phyloP scores from a whole-genome alignment of 2,329 filamentous ascomycete genomes.

The Diplodia mutila region DNA sequence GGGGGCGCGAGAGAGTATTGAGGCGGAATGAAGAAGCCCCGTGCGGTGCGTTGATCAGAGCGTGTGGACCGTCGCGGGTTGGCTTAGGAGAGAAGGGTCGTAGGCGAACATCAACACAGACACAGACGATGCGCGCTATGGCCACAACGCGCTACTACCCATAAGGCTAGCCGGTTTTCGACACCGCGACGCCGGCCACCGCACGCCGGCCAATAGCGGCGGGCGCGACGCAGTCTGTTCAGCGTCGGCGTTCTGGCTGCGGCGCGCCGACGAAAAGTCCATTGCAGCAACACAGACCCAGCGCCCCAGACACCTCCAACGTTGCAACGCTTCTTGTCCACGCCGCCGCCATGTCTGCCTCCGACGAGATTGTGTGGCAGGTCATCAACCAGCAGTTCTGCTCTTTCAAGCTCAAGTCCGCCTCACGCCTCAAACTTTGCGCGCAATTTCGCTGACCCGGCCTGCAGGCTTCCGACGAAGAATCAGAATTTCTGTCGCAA shows the following conservation, averaged over 20 bases:
- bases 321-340: not conserved
- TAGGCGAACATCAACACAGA: too few species aligned
- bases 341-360: constrained; percentile 41
- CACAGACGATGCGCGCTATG: not conserved
- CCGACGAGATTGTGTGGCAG: constrained; percentile 97
- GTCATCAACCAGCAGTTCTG: constrained; percentile 96
- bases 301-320: not conserved
- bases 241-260: not conserved
- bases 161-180: too few species aligned
- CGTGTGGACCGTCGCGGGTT: constrained; percentile 22
- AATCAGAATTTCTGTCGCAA: constrained; percentile 94
- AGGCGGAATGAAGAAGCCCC: constrained; percentile 25
- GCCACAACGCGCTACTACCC: too few species aligned
- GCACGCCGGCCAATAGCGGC: constrained; percentile 1
- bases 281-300: not conserved
- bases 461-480: constrained; percentile 62
- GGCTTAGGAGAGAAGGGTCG: constrained; percentile 18
- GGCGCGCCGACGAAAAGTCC: constrained; percentile 21
- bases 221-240: not conserved
- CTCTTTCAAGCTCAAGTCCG: constrained; percentile 83
- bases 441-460: constrained; percentile 1
- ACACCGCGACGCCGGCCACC: too few species aligned
- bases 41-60: constrained; percentile 24
- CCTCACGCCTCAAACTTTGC: constrained; percentile 31
- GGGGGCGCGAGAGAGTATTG: constrained; percentile 22